Base-by-base conservation (phyloP, 495 filamentous ascomycete genomes). In the Daldinia concentrica region DNA sequence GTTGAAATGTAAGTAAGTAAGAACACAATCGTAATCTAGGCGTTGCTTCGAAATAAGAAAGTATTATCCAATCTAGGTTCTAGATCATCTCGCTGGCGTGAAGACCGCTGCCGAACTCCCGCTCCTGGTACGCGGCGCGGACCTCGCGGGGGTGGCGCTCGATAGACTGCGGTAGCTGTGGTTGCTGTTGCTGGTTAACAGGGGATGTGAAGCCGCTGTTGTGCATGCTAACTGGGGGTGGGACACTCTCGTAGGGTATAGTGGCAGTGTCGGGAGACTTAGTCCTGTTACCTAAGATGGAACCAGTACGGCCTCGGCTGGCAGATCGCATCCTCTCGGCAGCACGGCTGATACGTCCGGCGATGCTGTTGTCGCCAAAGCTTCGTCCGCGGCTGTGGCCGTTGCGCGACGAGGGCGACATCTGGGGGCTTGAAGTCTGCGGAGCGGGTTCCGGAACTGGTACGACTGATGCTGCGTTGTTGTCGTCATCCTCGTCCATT, bases 301-400 rank as follows among this genome's bases (percentile, higher is more conserved):
- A 60, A 59, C 60, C 76, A 30, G 82, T 82, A 12, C 83, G 74
- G 1, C 87, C 86, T 29, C 90, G 86, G 76, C 86, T 90, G 17
- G 83, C 88, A n/a, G 88, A 90, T 17, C 90, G 85, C 82, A 93
- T 88, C 15, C 91, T 86, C 58, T 88, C 87, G 0, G 91, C 90
- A 7, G 91, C 82, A 14, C 89, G 89, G 64, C 86, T 85, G 76
- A 93, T 82, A 36, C 90, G 88, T 17, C 84, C 85, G 26, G 86
- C 81, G 58, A 91, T 83, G 56, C 79, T 82, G 72, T 89, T 91
- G 70, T 93, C 90, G 37, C 83, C 87, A 64, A 85, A 86, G 78
- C 89, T 93, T 30, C 89, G 83, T 2, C 90, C 90, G 19, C 91
- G 87, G 64, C 81, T 84, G 80, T 93, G 90, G 41, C 86, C 84